phyloP scores from a whole-genome alignment of 2,329 filamentous ascomycete species.

The Trichoderma atroviride region DNA sequence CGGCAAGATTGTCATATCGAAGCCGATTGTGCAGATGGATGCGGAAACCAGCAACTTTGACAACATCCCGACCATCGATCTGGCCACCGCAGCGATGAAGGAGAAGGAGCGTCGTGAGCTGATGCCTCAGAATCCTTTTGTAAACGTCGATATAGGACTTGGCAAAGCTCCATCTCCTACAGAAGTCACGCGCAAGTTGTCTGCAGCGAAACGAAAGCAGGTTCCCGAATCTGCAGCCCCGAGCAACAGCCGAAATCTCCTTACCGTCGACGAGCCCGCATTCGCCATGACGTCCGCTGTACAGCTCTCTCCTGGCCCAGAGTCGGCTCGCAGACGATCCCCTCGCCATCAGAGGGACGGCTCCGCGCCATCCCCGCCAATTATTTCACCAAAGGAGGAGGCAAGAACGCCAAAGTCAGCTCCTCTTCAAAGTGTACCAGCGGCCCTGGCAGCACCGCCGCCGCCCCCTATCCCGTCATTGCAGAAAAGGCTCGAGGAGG shows the following conservation, averaged over 20 bases:
- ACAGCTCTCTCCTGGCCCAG: constrained; percentile 54
- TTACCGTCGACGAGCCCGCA: constrained; percentile 7
- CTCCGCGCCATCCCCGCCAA: background rate
- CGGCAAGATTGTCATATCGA: constrained; percentile 52
- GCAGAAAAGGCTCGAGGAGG: constrained; percentile 3
- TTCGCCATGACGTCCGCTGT: constrained; percentile 41
- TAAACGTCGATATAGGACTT: constrained; percentile 40
- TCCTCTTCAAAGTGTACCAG: constrained; percentile 4
- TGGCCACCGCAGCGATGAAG: constrained; percentile 51
- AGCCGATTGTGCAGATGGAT: constrained; percentile 47
- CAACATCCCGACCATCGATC: constrained; percentile 53
- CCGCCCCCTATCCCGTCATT: constrained; percentile 7
- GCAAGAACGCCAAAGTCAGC: constrained; percentile 2
- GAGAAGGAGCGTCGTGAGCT: constrained; percentile 50
- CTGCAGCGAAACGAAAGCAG: constrained; percentile 43
- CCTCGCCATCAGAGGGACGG: constrained; percentile 39
- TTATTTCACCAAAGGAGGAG: constrained; percentile 4
- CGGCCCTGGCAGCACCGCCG: background rate
- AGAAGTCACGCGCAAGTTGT: constrained; percentile 41
- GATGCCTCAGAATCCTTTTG: constrained; percentile 35
- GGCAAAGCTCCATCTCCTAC: constrained; percentile 41
- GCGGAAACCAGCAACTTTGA: constrained; percentile 45
- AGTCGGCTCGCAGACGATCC: constrained; percentile 56
- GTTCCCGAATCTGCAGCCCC: constrained; percentile 29
- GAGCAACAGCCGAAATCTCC: constrained; percentile 9